Evolutionary conservation across 2,329 filamentous ascomycete species (phyloP).

Genomic region (Ophiostoma angusticollis): DNA sequence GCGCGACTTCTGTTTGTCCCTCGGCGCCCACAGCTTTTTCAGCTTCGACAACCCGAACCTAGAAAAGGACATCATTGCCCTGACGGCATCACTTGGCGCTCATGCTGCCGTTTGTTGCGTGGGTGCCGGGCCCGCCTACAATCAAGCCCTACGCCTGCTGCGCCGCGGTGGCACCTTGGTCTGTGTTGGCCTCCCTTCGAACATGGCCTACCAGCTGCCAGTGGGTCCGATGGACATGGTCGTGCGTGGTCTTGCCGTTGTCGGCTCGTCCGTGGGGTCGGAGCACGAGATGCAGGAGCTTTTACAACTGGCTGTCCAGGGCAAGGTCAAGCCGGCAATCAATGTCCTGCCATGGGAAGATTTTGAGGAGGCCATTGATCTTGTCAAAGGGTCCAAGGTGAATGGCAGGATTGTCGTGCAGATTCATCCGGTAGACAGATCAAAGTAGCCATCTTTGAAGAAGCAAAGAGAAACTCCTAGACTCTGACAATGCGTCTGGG

Average conservation of each 20-base stretch:
- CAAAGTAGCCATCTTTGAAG: no score
- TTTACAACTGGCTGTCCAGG: not conserved
- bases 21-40: conserved; percentile 3
- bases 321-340: conserved; percentile 1
- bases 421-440: not conserved
- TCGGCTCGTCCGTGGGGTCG: conserved; percentile 6
- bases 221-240: conserved; percentile 5
- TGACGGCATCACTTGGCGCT: conserved; percentile 1
- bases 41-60: not conserved
- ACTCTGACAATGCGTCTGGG: no score
- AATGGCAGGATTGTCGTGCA: conserved; percentile 4
- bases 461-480: no score
- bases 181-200: conserved; percentile 4
- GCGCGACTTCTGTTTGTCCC: conserved; percentile 3
- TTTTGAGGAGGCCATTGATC: conserved; percentile 2
- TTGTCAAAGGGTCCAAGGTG: conserved; percentile 5
- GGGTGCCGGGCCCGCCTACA: not conserved
- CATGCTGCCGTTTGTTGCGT: conserved; percentile 4
- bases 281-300: conserved; percentile 4
- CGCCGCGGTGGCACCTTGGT: conserved; percentile 3
- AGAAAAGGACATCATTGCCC: not conserved
- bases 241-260: not conserved
- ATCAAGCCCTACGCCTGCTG: not conserved
- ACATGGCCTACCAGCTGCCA: conserved; percentile 3
- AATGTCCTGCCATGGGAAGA: conserved; percentile 2